Percentiles rank a stretch among this genome's conserved stretches.
Evolutionary conservation across 768 basidiomycete species (phyloP).

Genomic region (Phaeolepiota aurea): DNA sequence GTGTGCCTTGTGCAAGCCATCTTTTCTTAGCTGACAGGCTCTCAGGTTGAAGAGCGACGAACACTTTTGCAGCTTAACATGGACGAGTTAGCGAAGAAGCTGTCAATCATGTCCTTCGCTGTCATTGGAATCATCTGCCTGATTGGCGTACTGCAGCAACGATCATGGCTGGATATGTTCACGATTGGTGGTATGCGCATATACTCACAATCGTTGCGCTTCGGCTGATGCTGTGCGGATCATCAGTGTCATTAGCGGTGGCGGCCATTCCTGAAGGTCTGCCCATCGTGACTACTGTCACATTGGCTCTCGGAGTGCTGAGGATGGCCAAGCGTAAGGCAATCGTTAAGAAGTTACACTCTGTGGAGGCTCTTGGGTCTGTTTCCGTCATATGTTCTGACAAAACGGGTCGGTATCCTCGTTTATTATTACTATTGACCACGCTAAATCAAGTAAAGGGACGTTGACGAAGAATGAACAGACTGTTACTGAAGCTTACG

Average conservation of each 20-base stretch:
- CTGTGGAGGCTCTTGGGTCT: constrained; percentile 88
- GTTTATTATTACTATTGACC: background rate
- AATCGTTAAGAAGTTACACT: constrained; percentile 95
- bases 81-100: constrained; percentile 92
- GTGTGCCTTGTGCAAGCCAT: constrained; percentile 12
- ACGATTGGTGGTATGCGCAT: constrained; percentile 82
- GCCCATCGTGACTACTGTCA: constrained; percentile 96
- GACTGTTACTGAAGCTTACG: constrained; percentile 84
- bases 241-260: constrained; percentile 89
- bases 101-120: constrained; percentile 87
- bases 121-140: constrained; percentile 91
- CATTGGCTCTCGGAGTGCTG: constrained; percentile 88
- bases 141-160: constrained; percentile 77
- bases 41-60: constrained; percentile 70
- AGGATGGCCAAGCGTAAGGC: constrained; percentile 93
- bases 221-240: background rate
- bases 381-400: constrained; percentile 98
- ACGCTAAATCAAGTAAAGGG: constrained; percentile 31
- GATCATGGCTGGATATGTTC: constrained; percentile 97
- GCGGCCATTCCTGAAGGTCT: constrained; percentile 96
- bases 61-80: constrained; percentile 90
- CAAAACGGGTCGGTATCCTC: constrained; percentile 65
- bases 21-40: constrained; percentile 22
- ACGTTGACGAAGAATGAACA: constrained; percentile 96
- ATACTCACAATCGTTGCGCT: background rate